These are phyloP conservation scores for Alternaria tenuissima DNA, from an alignment of 2,329 filamentous ascomycete genomes.

Conservation along the genomic window DNA sequence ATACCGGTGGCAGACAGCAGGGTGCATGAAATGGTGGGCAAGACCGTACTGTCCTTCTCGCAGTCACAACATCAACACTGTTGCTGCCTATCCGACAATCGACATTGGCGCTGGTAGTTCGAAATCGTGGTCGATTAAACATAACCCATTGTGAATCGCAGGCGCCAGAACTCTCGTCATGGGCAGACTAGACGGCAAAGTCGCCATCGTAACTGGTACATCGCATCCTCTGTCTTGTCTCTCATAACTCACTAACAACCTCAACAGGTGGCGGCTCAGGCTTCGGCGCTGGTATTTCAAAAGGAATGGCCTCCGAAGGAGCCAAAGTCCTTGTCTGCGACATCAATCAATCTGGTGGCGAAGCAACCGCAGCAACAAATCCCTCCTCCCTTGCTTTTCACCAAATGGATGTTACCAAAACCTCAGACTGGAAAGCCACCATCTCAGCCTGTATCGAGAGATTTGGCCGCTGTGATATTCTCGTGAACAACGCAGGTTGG, in stretches of 20 bases:
- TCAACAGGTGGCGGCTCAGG: constrained; percentile 66
- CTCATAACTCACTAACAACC: constrained; percentile 9
- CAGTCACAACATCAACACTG: constrained; percentile 11
- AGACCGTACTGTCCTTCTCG: neutral
- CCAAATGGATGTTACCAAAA: constrained; percentile 62
- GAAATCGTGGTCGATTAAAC: neutral
- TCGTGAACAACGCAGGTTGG: constrained; percentile 68
- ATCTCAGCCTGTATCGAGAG: constrained; percentile 62
- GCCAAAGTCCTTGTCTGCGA: constrained; percentile 69
- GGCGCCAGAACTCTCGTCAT: constrained; percentile 26
- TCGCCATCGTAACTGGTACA: constrained; percentile 64
- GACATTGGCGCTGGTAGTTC: neutral
- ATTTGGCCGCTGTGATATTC: constrained; percentile 66
- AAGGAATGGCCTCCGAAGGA: constrained; percentile 67
- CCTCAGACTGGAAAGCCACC: constrained; percentile 60
- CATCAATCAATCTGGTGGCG: constrained; percentile 63
- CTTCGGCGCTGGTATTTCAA: constrained; percentile 69
- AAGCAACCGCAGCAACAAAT: constrained; percentile 58
- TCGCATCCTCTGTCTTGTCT: constrained; percentile 14
- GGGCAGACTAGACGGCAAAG: constrained; percentile 61
- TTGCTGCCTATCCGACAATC: neutral
- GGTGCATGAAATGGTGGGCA: neutral
- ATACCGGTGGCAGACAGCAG: constrained; percentile 4
- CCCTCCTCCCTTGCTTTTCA: constrained; percentile 44
- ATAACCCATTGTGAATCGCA: neutral